Base-by-base conservation (phyloP, 257 asterid species). In the Salvia miltiorrhiza region DNA sequence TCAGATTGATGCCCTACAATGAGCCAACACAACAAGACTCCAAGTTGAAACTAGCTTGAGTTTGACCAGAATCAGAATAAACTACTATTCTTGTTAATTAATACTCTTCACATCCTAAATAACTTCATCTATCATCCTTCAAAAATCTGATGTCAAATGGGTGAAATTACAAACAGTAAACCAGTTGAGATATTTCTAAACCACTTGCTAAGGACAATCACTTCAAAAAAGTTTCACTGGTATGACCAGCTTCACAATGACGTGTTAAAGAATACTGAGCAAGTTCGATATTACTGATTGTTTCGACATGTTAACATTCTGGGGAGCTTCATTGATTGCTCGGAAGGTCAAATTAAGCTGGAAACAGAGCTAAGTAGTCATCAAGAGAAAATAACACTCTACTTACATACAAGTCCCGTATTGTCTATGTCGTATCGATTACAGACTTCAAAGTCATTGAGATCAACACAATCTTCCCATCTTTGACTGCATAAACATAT, bases 331-430 rank as follows among this genome's bases (percentile, higher is more conserved):
- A 70, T 28, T 10, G 55, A 37, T 24, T 47, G 40, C 26, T 24
- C 32, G 2, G 52, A 33, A 69, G 33, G 63, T 40, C 32, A 37
- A 13, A 21, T 35, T 33, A 39, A n/a, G 40, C 24, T 49, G n/a
- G 53, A 41, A 64, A 63, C 41, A 47, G 32, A 14, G 30, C 24
- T 21, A 30, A 3, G 57, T 4, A 59, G 7, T 69, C 41, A 70
- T 28, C 30, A 52, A 41, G 32, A 48, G 56, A 65, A 23, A 7
- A 48, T 37, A 65, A 35, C 26, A 53, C 33, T 64, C 74, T 40
- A 80, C 88, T 89, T 84, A 89, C 96, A 92, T 59, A 89, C 86
- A 75, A 89, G 83, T 68, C 98, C 98, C 0, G 96, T 92, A 84
- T 86, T 92, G 82, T 92, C 98, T 63, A 92, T 83, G 65, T 83